Evolutionary conservation across 73 alveolate genomes (phyloP), one percentile per base, ranked within the genome.

Genomic region (Symbiodinium pilosum): DNA sequence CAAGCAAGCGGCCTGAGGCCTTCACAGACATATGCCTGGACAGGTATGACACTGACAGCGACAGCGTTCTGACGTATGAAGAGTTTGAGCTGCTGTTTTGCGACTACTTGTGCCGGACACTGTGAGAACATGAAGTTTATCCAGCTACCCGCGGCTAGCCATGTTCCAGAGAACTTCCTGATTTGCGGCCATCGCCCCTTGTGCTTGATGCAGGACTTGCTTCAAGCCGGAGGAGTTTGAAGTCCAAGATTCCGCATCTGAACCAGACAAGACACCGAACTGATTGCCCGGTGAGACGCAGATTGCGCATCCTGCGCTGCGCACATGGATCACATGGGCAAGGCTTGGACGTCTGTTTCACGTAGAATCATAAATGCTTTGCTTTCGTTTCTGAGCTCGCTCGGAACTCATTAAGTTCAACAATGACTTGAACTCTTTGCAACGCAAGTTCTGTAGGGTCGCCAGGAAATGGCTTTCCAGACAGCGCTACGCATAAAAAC

Each of bases 21-120:
- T 21, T 52, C 30, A 21, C 71, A 16, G 12, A 12, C 71, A 52
- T 21, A 52, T 52, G n/a, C n/a, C 30, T 8, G 44, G 4, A 14
- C 38, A 81, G 88, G 88, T 81, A 81, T 40, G 88, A 81, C 88
- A 81, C 88, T 18, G 88, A 81, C 88, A 81, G 88, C 88, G 88
- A 81, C 88, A 81, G 88, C 59, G 51, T 81, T 2, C 59, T 81
- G 56, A 81, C 88, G 59, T 81, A 81, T 30, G 88, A 81, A 28
- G 88, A 81, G 88, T 81, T 81, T 39, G 88, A 81, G 56, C 52
- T 81, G 34, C 32, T 81, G 5, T 81, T 81, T 39, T 39, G 54
- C 30, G 88, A 81, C 41, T 81, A 38, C 88, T 59, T 81, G 18
- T 81, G 88, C 88, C 36, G 88, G 88, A 81, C 88, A 32, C 34